phyloP scores from a whole-genome alignment of 768 basidiomycete species.

The Hygrocybe coccinea region DNA sequence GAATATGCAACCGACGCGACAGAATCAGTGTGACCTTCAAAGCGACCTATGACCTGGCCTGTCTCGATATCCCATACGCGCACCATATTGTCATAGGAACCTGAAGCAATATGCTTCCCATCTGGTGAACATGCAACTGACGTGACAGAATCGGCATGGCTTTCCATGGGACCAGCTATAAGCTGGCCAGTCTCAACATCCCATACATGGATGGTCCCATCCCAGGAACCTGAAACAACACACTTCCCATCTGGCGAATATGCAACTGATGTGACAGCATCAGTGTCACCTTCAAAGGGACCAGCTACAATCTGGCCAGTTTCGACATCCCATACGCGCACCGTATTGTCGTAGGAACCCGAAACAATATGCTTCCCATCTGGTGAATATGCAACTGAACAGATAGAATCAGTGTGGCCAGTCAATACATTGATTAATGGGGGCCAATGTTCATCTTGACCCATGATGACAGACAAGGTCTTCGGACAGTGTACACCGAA shows the following conservation, averaged over 20 bases:
- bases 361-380: conserved; percentile 46
- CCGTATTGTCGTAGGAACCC: conserved; percentile 45
- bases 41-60: too few species aligned
- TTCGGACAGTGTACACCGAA: not conserved
- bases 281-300: not conserved
- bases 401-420: conserved; percentile 9
- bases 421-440: not conserved
- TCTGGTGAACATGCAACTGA: not conserved
- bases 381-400: conserved; percentile 44
- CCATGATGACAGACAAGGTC: too few species aligned
- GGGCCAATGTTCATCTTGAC: not conserved
- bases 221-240: not conserved
- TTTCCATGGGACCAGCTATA: not conserved
- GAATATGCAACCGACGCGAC: conserved; percentile 41
- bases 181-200: not conserved
- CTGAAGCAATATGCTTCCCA: not conserved
- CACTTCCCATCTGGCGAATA: not conserved
- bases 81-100: too few species aligned
- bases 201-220: not conserved
- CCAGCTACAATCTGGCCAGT: not conserved
- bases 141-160: not conserved
- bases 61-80: too few species aligned
- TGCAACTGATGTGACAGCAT: not conserved
- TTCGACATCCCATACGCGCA: conserved; percentile 29
- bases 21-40: too few species aligned